phyloP scores from a whole-genome alignment of 495 filamentous ascomycete species.

The Penicillium parvum region DNA sequence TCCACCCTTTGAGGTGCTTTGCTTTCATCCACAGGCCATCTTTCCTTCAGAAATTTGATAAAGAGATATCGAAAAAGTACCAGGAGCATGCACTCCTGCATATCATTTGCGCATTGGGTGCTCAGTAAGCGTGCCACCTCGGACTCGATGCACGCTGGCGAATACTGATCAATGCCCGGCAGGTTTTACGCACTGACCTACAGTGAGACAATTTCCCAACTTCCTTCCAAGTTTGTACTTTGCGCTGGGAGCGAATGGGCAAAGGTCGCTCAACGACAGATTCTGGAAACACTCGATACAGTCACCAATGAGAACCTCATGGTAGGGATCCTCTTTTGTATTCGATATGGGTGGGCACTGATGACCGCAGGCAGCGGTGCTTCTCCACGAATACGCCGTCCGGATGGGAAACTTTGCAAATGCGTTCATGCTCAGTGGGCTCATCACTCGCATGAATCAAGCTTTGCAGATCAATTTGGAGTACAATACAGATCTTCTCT shows the following conservation, averaged over 20 bases:
- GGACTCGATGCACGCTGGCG: neutral
- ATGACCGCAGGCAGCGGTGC: constrained; percentile 18
- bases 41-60: constrained; percentile 29
- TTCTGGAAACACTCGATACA: constrained; percentile 28
- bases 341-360: neutral
- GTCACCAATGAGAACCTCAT: constrained; percentile 34
- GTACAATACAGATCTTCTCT: constrained; percentile 33
- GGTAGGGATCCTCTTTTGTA: constrained; percentile 6
- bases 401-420: constrained; percentile 33
- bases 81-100: constrained; percentile 26
- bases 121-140: constrained; percentile 23
- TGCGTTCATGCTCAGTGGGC: constrained; percentile 35
- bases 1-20: constrained; percentile 36
- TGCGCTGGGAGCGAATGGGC: constrained; percentile 30
- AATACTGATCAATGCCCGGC: neutral
- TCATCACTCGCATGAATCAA: constrained; percentile 35
- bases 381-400: constrained; percentile 32
- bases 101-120: constrained; percentile 34
- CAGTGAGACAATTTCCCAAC: constrained; percentile 12
- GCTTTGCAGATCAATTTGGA: constrained; percentile 36
- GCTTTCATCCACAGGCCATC: constrained; percentile 35
- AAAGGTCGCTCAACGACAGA: constrained; percentile 20
- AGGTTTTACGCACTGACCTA: constrained; percentile 28
- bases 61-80: constrained; percentile 5
- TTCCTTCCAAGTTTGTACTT: constrained; percentile 13